Base-by-base conservation (phyloP, 1,284 basidiomycete species). In the Trichosporon coremiiforme region DNA sequence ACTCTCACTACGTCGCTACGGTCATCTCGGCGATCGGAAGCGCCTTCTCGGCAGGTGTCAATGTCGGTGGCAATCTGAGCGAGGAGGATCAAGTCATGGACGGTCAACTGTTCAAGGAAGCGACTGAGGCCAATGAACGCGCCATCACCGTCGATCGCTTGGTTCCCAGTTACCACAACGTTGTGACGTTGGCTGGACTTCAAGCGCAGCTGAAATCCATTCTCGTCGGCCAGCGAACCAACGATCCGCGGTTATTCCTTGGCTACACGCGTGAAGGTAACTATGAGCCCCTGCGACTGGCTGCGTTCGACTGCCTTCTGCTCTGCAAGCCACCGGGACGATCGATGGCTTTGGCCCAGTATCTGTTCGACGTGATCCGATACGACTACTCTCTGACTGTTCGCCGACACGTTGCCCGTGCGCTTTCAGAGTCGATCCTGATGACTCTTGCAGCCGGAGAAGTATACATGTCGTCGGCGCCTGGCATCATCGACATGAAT, bases 141-240 rank as follows among this genome's bases (percentile, higher is more conserved):
- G 95, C 95, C 81, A 90, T 94, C 71, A 94, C 90, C 74, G 93
- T 98, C 88, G 97, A 99, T 82, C 87, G 94, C 69, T 86, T 99
- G 17, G 95, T 99, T 68, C 94, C 97, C 2, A 97, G 95, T 4
- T 91, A 90, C 71, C 94, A 98, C 78, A 99, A 99, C 78, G 89
- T 95, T 29, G 90, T 99, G 50, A 95, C 95, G 0, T 87, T 94
- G 67, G 94, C 96, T 35, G 90, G 90, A 3, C 85, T 98, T 66
- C 92, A 95, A 87, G 94, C 93, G 77, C 89, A 94, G 78, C 86
- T 94, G 78, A 88, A 93, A 73, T 85, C 94, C 70, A 91, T 90
- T 70, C 85, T 93, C 69, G 90, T 92, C 0, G 90, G 90, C 77
- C 87, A 97, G 66, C 87, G 94, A 67, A 90, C 93, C 0, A 91